Base-by-base conservation (phyloP, 306 rosid species). In the Prunus armeniaca region DNA sequence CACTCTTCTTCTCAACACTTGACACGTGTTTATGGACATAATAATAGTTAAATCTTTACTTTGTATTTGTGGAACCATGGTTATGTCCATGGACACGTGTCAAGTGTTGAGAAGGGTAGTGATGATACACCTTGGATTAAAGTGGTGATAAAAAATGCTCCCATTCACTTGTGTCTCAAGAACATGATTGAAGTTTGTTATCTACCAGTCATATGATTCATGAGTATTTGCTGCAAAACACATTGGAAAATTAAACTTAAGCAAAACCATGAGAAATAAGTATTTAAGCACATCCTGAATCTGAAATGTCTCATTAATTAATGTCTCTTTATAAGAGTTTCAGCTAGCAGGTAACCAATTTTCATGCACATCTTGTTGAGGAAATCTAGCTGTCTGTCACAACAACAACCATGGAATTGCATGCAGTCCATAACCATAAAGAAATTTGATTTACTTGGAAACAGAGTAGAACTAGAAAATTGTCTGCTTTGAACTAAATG, bases 291-390 rank as follows among this genome's bases (percentile, higher is more conserved):
- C 46, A 17, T 46, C 32, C 58, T 30, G 61, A 19, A 60, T 17
- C 58, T 57, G 76, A 41, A 71, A 72, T 57, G 54, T 57, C 54
- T 20, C 25, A 20, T 24, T 38, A 46, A 57, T 22, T 72, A 56
- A 55, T 71, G 67, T 41, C 38, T 41, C 22, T 72, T 56, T 10
- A 4, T 47, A 56, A 72, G 66, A 57, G 7, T 24, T 54, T 20
- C 47, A 15, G 76, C 76, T 72, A 57, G 67, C 67, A 41, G 20
- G 10, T 70, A 56, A 70, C 63, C 63, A 70, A 70, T 32, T 71
- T 32, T 18, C 25, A 6, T 11, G 74, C 56, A 17, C 47, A 51
- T 14, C 18, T 70, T 18, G 15, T 30, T 58, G 75, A 71, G 75
- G 64, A 60, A 71, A 52, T 52, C 41, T 71, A 52, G 58, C 63